Base-by-base conservation (phyloP, 495 filamentous ascomycete species). In the Halenospora varia region DNA sequence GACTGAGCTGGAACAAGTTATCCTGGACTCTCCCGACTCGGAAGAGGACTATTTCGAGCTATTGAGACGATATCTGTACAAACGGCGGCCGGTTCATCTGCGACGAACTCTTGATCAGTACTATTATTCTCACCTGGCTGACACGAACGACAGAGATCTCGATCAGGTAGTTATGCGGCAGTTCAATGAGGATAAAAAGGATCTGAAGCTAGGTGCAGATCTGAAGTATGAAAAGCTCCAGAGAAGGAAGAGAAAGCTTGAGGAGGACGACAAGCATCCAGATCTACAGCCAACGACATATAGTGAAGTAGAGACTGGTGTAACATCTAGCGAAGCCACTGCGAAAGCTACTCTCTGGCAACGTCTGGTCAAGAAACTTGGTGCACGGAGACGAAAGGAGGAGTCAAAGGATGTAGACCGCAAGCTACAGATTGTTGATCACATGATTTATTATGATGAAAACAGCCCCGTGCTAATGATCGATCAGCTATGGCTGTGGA, bases 401-500 rank as follows among this genome's bases (percentile, higher is more conserved):
- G n/a, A n/a, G n/a, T n/a, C n/a, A n/a, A n/a, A n/a, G n/a, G n/a
- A n/a, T n/a, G n/a, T n/a, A n/a, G n/a, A n/a, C n/a, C n/a, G n/a
- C n/a, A n/a, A n/a, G n/a, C n/a, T n/a, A n/a, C n/a, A n/a, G n/a
- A n/a, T n/a, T n/a, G n/a, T n/a, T n/a, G n/a, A n/a, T n/a, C n/a
- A n/a, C n/a, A n/a, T n/a, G n/a, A n/a, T n/a, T n/a, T n/a, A n/a
- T n/a, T n/a, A n/a, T n/a, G n/a, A n/a, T n/a, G 23, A 45, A 20
- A 54, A 54, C 19, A 45, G 53, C 41, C 53, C 42, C 15, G 3
- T 56, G 24, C 17, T 56, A 11, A 56, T 56, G 53, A 10, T 56
- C 1, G 53, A 56, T 35, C 53, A 56, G 44, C 44, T 56, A 10
- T 56, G 53, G 53, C 53, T 56, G 15, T 56, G 53, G 53, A 24